phyloP scores from a whole-genome alignment of 768 basidiomycete species.

The Pleurotus sapidus region DNA sequence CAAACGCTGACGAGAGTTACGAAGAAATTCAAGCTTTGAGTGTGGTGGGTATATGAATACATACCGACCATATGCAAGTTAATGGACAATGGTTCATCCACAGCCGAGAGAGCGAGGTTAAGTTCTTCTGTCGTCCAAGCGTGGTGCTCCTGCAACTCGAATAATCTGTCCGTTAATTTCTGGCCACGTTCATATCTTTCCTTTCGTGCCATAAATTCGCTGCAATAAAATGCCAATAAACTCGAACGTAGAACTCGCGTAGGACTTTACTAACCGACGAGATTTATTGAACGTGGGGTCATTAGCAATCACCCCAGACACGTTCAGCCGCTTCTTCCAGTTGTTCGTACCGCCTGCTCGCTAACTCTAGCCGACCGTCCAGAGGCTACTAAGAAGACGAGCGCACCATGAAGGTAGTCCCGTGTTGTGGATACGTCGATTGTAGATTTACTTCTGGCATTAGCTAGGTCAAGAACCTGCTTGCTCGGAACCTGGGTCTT shows the following conservation, averaged over 20 bases:
- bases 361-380: background rate
- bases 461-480: conserved; percentile 53
- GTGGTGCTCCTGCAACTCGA: conserved; percentile 54
- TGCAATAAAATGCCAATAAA: conserved; percentile 17
- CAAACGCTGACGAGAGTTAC: conserved; percentile 47
- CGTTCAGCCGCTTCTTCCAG: conserved; percentile 46
- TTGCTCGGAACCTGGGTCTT: conserved; percentile 33
- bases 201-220: conserved; percentile 55
- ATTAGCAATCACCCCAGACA: conserved; percentile 43
- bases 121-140: conserved; percentile 51
- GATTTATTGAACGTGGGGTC: conserved; percentile 64
- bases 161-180: conserved; percentile 50
- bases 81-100: conserved; percentile 56
- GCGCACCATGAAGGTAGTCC: conserved; percentile 50
- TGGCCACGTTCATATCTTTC: conserved; percentile 57
- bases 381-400: background rate
- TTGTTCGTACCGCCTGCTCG: conserved; percentile 43
- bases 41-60: conserved; percentile 10
- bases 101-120: conserved; percentile 37
- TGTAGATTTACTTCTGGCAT: conserved; percentile 41
- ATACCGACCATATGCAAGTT: conserved; percentile 32
- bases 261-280: conserved; percentile 34
- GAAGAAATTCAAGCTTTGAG: background rate
- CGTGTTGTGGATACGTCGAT: conserved; percentile 41
- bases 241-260: background rate